These are phyloP conservation scores for Xylariaceae sp. DNA, from an alignment of 2,329 filamentous ascomycete genomes.

Conservation along the genomic window DNA sequence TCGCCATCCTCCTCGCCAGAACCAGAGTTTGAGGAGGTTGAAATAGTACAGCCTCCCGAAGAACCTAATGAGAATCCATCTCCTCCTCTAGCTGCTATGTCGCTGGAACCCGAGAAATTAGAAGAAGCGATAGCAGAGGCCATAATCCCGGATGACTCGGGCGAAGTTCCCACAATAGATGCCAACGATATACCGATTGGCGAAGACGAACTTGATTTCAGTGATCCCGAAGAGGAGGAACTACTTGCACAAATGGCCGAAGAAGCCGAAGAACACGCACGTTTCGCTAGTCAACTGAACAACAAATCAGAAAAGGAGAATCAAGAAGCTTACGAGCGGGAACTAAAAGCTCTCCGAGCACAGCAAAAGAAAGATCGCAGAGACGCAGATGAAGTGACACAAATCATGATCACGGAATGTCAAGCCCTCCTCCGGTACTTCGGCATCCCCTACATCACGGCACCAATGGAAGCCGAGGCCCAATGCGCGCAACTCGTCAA, in stretches of 20 bases:
- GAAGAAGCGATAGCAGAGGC: slow-evolving; percentile 13
- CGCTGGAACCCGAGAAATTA: slow-evolving; percentile 21
- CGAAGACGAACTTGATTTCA: slow-evolving; percentile 61
- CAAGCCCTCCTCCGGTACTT: slow-evolving; percentile 86
- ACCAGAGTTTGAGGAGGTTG: slow-evolving; percentile 33
- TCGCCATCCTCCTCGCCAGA: slow-evolving; percentile 25
- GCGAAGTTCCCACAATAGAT: slow-evolving; percentile 11
- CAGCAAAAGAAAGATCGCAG: slow-evolving; percentile 95
- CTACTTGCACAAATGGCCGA: slow-evolving; percentile 78
- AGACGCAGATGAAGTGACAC: slow-evolving; percentile 94
- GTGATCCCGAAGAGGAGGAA: slow-evolving; percentile 88
- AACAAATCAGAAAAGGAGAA: slow-evolving; percentile 65
- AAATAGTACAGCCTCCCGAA: slow-evolving; percentile 25
- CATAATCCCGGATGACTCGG: slow-evolving; percentile 3
- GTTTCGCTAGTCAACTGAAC: slow-evolving; percentile 85
- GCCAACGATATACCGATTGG: slow-evolving; percentile 40
- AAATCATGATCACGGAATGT: slow-evolving; percentile 93
- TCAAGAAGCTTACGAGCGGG: slow-evolving; percentile 74
- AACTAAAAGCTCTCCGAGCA: slow-evolving; percentile 78
- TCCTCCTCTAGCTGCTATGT: slow-evolving; percentile 7
- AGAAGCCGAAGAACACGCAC: slow-evolving; percentile 89
- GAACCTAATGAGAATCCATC: slow-evolving; percentile 13
- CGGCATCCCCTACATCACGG: slow-evolving; percentile 92
- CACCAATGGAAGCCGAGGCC: slow-evolving; percentile 97
- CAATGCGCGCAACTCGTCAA: slow-evolving; percentile 89